phyloP scores from a whole-genome alignment of 2,329 filamentous ascomycete genomes.

The Aureobasidium subglaciale region DNA sequence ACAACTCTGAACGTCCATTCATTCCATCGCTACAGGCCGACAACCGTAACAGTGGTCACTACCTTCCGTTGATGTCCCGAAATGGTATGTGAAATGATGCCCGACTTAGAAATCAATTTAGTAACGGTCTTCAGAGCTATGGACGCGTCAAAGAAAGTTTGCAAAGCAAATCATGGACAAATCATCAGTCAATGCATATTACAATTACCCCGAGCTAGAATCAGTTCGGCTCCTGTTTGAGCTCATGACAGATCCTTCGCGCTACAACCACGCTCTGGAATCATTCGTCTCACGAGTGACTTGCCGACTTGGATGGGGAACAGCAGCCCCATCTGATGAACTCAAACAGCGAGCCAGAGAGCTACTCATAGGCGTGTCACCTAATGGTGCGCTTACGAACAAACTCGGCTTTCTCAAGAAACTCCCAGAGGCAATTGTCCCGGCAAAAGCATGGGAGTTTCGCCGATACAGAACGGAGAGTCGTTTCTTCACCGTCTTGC shows the following conservation, averaged over 20 bases:
- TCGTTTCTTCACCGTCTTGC: constrained; percentile 39
- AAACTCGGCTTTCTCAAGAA: constrained; percentile 40
- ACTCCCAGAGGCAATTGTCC: constrained; percentile 36
- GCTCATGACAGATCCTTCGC: constrained; percentile 35
- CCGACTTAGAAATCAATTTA: not conserved
- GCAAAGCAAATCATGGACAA: constrained; percentile 40
- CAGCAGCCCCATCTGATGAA: constrained; percentile 37
- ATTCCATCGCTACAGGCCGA: constrained; percentile 39
- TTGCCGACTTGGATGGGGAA: constrained; percentile 41
- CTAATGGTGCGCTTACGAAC: constrained; percentile 39
- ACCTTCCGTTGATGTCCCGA: constrained; percentile 38
- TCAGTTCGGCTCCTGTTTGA: constrained; percentile 39
- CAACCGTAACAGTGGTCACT: constrained; percentile 39
- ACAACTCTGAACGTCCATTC: constrained; percentile 41
- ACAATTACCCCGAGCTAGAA: constrained; percentile 40
- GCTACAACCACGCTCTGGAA: constrained; percentile 39
- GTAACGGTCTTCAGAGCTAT: constrained; percentile 18
- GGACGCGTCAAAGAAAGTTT: constrained; percentile 39
- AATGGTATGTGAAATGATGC: constrained; percentile 32
- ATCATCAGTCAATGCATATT: constrained; percentile 34
- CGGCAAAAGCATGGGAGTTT: constrained; percentile 39
- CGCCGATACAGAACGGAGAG: constrained; percentile 37
- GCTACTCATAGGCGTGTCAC: constrained; percentile 39
- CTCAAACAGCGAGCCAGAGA: constrained; percentile 42
- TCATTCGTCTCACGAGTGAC: constrained; percentile 41